Evolutionary conservation across 768 basidiomycete genomes (phyloP).

Genomic region (Tulasnella calospora): DNA sequence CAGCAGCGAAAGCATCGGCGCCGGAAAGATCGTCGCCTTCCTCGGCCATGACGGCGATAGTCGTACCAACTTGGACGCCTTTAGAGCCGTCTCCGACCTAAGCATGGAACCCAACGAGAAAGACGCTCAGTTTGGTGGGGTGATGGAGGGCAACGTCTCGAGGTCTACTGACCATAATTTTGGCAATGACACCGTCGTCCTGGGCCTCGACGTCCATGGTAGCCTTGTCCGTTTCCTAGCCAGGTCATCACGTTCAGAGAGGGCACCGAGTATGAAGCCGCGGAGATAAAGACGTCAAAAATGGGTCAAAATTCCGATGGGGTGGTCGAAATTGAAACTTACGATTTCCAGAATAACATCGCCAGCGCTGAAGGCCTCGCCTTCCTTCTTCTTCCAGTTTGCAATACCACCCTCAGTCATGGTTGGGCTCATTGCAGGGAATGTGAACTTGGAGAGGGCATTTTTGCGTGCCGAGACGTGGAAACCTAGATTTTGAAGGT

Average conservation of each 20-base stretch:
- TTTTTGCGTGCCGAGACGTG: constrained; percentile 73
- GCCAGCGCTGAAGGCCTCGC: constrained; percentile 80
- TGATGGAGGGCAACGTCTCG: background rate
- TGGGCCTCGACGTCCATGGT: constrained; percentile 99
- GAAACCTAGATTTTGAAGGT: constrained; percentile 50
- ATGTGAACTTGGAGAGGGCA: constrained; percentile 82
- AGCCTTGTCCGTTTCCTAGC: constrained; percentile 98
- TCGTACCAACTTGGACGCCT: constrained; percentile 75
- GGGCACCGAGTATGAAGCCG: background rate
- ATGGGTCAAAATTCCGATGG: background rate
- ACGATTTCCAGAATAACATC: constrained; percentile 97
- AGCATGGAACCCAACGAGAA: constrained; percentile 21
- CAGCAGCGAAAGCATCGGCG: constrained; percentile 65
- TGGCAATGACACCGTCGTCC: constrained; percentile 93
- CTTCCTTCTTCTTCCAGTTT: constrained; percentile 95
- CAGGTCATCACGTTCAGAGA: background rate
- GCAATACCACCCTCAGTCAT: constrained; percentile 99
- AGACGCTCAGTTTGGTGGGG: background rate
- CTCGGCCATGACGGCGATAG: constrained; percentile 89
- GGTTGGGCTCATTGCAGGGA: constrained; percentile 99
- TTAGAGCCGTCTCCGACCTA: constrained; percentile 83
- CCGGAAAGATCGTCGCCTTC: constrained; percentile 92
- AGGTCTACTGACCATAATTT: constrained; percentile 75
- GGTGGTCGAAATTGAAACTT: constrained; percentile 33
- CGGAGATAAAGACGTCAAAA: background rate